A percentile compares a stretch with the other conserved stretches of the same genome.
These are phyloP conservation scores for Ambrosia hybrid DNA, from an alignment of 140 eudicot genomes.

Conservation along the genomic window DNA sequence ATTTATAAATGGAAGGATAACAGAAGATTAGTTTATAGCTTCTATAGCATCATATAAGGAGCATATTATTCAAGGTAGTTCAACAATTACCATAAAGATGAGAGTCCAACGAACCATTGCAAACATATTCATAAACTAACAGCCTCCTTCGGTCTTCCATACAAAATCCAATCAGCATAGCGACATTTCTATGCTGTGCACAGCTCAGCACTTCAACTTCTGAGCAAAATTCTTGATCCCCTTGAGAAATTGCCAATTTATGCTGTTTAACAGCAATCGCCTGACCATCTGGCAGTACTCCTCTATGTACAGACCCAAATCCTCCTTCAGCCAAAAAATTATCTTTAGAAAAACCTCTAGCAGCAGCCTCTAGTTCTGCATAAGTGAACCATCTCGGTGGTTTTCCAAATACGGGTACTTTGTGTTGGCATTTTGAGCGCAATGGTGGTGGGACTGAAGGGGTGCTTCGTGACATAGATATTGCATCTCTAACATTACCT, in stretches of 20 bases:
- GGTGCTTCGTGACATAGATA: too few relatives aligned
- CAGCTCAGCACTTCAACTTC: constrained; percentile 98
- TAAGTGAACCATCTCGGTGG: constrained; percentile 93
- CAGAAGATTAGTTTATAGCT: too few relatives aligned
- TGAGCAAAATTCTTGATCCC: constrained; percentile 94
- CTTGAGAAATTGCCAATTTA: constrained; percentile 91
- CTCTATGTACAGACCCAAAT: constrained; percentile 93
- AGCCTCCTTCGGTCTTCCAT: constrained; percentile 81
- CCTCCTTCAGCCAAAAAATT: constrained; percentile 99
- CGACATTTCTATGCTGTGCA: constrained; percentile 97
- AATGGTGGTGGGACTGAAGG: too few relatives aligned
- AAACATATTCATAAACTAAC: constrained; percentile 86
- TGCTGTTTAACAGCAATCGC: constrained; percentile 94
- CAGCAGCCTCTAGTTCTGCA: constrained; percentile 91
- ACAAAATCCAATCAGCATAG: constrained; percentile 91
- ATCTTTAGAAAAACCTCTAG: constrained; percentile 85
- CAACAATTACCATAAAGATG: constrained; percentile 99
- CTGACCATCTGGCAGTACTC: constrained; percentile 88
- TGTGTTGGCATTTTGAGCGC: constrained; percentile 98
- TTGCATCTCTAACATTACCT: too few relatives aligned
- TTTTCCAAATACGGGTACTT: constrained; percentile 86
- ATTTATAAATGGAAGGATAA: too few relatives aligned
- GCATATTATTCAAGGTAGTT: too few relatives aligned
- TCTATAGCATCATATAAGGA: too few relatives aligned
- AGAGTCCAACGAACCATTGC: constrained; percentile 90